Evolutionary conservation across 176 grass and related monocot genomes (phyloP), one percentile per base, ranked within the genome.

Genomic region (Carex parvula): DNA sequence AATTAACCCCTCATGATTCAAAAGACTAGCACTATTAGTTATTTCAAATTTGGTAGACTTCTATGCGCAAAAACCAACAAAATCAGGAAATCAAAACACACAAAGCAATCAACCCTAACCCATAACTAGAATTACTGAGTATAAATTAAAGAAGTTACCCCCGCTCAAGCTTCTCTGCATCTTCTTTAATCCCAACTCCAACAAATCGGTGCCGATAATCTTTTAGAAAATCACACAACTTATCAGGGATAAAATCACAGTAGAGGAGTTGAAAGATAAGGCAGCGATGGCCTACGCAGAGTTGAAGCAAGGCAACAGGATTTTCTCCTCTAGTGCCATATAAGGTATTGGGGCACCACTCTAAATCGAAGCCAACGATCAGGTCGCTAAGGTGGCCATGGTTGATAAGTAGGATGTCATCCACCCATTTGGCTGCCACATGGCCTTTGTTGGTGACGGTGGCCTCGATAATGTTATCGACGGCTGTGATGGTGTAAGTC

Each of bases 251-350:
- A 67, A 42, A 80, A 74, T 92, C 88, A 33, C 85, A 79, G 37
- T 0, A 82, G 70, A 88, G n/a, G 83, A 92, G 85, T 86, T 92
- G 85, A 86, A 92, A 92, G 15, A 90, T 16, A 72, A 92, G 83
- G 88, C 91, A 84, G 69, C 79, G 83, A 37, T 60, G 88, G 35
- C 42, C 86, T 72, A 90, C 83, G 82, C 85, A 92, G 63, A 92
- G 12, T 86, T 92, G 91, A 63, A 92, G 83, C 64, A 90, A 29
- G 35, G 88, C 83, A 61, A 92, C 62, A 53, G 79, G 69, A 60
- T 60, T 56, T 3, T 41, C 82, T n/a, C 16, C 44, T 20, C 35
- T n/a, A 53, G 14, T 52, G 50, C 15, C 10, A 9, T 1, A 2
- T 0, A 39, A 16, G 37, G 4, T 12, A 42, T 37, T 13, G 46